Evolutionary conservation across 2,329 filamentous ascomycete genomes (phyloP), one percentile per base, ranked within the genome.

Genomic region (Xylariaceae sp.): DNA sequence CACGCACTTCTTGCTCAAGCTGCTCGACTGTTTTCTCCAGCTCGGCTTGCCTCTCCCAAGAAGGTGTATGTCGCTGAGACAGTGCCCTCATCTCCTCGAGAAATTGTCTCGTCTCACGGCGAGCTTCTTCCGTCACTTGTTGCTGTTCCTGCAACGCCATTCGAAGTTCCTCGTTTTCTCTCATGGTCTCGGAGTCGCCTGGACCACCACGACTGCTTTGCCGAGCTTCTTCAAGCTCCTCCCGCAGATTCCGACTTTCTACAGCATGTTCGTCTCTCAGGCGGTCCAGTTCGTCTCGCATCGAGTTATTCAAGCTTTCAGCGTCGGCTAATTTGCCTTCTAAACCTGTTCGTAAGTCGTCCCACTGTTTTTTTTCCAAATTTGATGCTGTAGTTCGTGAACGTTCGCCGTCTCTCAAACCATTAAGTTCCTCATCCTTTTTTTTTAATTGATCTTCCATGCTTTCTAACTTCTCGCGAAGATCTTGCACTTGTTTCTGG

Each of bases 41-140:
- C 63, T 86, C 84, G 45, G 91, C 85, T 71, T 97, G 92, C 61
- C 87, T 88, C 62, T 96, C 91, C 70, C 90, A 88, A 6, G 88
- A 86, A 9, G 86, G 81, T 59, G 85, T 86, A 65, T 89, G 94
- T 62, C 92, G 87, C 61, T 91, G 82, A 4, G 92, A 95, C 40
- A 97, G 80, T 39, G 83, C 78, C 58, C 90, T 86, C 94, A 97
- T 99, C 72, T 99, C 94, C 57, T 84, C 81, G 36, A 99, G 74
- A 69, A 93, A 96, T 43, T 86, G 82, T 51, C 90, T 86, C 0
- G 92, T 92, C 73, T 97, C 91, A 49, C 82, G 84, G 20, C 90
- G 85, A 26, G 97, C 94, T 65, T 96, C 89, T 57, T 95, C 88
- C 0, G 92, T 96, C 2, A 94, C 82, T 52, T 88, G 82, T 62